Base-by-base conservation (phyloP, 805 yeast genomes). In the Isabelozyma rhagii region DNA sequence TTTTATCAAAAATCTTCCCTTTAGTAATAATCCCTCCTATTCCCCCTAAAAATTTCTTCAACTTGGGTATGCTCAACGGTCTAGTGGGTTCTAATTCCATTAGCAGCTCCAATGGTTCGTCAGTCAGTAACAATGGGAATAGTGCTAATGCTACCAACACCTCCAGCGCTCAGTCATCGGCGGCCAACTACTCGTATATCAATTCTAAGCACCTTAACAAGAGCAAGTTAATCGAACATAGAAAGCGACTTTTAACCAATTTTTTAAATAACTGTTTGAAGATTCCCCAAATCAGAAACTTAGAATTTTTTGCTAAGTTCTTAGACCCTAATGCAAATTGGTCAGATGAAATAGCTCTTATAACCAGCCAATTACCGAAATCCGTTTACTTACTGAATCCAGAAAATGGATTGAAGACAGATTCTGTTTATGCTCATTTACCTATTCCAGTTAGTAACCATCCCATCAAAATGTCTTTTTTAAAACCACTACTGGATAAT, bases 21-120 rank as follows among this genome's bases (percentile, higher is more conserved):
- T 82, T 94, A 3, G 63, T 84, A 4, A 79, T 94, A 3, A 82
- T 94, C 5, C 99, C 99, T 6, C 97, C 98, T 1, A 93, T 94
- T 8, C 99, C 99, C 0, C 75, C 76, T 0, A 74, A 74, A 51
- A 72, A 74, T 52, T 74, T 72, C 55, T 55, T 69, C 41, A 67
- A 71, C 41, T 64, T 72, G 38, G 61, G 62, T 5, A 52, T 67
- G 39, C 56, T 72, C 41, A 69, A 68, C 47, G 75, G 74, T 2
- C 53, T 71, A 8, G 72, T 68, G 2, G 59, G 59, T 5, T 11
- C 47, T 11, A 51, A 41, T 31, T 15, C 34, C 13, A 28, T 21
- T 28, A 17, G 17, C 39, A 48, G 47, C 9, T 11, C 46, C 18
- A 29, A 41, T 28, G 45, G 41, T 8, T 39, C 34, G 8, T 11